These are phyloP conservation scores for Fusarium continuum DNA, from an alignment of 2,329 filamentous ascomycete genomes.

Conservation along the genomic window DNA sequence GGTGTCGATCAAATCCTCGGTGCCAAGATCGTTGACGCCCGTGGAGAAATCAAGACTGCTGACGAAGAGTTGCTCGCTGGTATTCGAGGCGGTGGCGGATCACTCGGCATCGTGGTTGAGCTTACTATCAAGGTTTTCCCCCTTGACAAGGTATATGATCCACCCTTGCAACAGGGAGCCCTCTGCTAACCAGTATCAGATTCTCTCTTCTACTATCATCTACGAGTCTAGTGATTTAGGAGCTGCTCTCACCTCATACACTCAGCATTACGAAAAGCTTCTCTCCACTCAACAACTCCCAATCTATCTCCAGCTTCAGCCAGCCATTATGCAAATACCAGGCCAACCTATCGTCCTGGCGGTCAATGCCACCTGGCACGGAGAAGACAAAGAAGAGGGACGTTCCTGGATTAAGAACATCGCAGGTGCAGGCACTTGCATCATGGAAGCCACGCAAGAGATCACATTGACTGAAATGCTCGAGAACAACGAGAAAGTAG, in stretches of 20 bases:
- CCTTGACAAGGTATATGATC: not conserved
- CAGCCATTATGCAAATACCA: not conserved
- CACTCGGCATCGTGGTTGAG: constrained; percentile 4
- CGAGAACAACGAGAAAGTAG: not conserved
- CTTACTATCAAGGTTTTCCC: constrained; percentile 6
- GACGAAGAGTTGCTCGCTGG: constrained; percentile 5
- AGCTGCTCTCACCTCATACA: not conserved
- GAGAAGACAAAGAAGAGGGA: not conserved
- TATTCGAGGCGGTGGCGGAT: constrained; percentile 12
- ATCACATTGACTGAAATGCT: not conserved
- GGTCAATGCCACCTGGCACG: not conserved
- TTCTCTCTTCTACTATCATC: not conserved
- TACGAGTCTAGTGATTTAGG: constrained; percentile 3
- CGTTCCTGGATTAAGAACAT: not conserved
- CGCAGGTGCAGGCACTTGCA: not conserved
- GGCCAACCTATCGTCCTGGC: not conserved
- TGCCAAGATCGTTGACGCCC: not conserved
- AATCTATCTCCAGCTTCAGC: rapidly evolving
- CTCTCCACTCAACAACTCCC: not conserved
- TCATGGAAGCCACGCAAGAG: constrained; percentile 3
- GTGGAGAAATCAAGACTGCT: not conserved
- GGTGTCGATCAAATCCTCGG: constrained; percentile 22
- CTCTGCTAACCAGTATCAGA: rapidly evolving
- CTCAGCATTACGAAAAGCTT: not conserved
- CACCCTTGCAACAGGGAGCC: rapidly evolving